phyloP scores from a whole-genome alignment of 2,329 filamentous ascomycete species.

The Lachnellula hyalina region DNA sequence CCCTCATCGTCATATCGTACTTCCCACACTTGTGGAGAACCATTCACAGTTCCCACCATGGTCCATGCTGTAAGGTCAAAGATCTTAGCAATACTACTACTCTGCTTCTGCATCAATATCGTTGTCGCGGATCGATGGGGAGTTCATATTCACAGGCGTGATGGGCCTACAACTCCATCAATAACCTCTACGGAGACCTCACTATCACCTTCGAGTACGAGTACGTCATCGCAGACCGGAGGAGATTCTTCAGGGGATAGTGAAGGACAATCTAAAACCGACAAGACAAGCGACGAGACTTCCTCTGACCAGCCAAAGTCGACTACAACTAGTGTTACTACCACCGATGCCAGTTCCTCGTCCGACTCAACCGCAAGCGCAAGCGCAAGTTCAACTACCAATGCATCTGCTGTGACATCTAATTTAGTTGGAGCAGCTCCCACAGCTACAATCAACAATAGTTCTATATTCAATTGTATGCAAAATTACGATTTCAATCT shows the following conservation, averaged over 20 bases:
- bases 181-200: conserved; percentile 13
- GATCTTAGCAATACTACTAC: conserved; percentile 15
- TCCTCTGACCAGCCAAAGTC: neutral
- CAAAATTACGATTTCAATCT: neutral
- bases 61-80: conserved; percentile 17
- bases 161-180: conserved; percentile 22
- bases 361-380: conserved; percentile 7
- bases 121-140: conserved; percentile 17
- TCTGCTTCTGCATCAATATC: conserved; percentile 23
- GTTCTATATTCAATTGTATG: conserved; percentile 24
- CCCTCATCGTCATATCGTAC: conserved; percentile 12
- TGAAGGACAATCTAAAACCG: conserved; percentile 8
- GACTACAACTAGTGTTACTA: conserved; percentile 7
- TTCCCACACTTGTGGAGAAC: conserved; percentile 6
- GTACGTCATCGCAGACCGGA: conserved; percentile 8
- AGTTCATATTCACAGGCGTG: conserved; percentile 20
- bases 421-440: conserved; percentile 15
- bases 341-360: conserved; percentile 6
- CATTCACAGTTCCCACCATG: conserved; percentile 12
- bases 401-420: conserved; percentile 12
- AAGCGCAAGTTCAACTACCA: conserved; percentile 3
- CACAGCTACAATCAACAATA: conserved; percentile 10
- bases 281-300: neutral
- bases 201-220: conserved; percentile 6
- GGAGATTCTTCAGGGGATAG: conserved; percentile 5